A percentile compares a stretch with the other conserved stretches of the same genome.
Evolutionary conservation across 768 basidiomycete genomes (phyloP).

Genomic region (Leucocoprinus leucothites): DNA sequence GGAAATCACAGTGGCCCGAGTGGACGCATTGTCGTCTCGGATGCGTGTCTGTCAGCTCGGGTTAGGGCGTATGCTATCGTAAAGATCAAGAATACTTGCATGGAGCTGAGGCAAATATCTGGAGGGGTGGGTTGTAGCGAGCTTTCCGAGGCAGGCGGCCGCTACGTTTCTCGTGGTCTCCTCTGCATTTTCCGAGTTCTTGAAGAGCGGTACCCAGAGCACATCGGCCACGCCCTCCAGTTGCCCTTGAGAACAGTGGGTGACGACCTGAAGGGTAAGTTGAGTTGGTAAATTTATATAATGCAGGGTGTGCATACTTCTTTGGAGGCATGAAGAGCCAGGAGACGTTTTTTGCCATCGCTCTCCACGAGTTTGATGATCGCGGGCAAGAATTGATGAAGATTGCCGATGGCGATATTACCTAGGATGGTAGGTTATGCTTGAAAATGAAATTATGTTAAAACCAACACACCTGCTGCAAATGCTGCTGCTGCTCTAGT

Average conservation of each 20-base stretch:
- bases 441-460: background rate
- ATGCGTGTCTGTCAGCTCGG: conserved; percentile 53
- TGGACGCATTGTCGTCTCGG: conserved; percentile 61
- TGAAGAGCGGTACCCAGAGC: conserved; percentile 91
- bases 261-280: conserved; percentile 67
- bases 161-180: conserved; percentile 93
- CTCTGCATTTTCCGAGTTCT: conserved; percentile 85
- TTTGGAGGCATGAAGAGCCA: conserved; percentile 90
- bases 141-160: conserved; percentile 93
- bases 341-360: conserved; percentile 74
- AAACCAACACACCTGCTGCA: conserved; percentile 60
- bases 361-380: conserved; percentile 77
- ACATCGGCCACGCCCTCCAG: conserved; percentile 84
- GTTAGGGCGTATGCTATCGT: background rate
- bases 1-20: conserved; percentile 86
- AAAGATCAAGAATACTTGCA: conserved; percentile 36
- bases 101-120: conserved; percentile 93
- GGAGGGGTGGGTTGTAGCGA: conserved; percentile 88
- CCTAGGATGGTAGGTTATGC: conserved; percentile 38
- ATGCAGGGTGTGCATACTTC: conserved; percentile 49
- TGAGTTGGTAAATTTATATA: background rate
- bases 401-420: conserved; percentile 93
- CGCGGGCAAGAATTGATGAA: conserved; percentile 80
- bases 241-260: conserved; percentile 82
- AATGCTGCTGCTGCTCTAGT: conserved; percentile 90